These are phyloP conservation scores for Geotrichum candidum DNA, from an alignment of 1,139 yeast species.

Conservation along the genomic window DNA sequence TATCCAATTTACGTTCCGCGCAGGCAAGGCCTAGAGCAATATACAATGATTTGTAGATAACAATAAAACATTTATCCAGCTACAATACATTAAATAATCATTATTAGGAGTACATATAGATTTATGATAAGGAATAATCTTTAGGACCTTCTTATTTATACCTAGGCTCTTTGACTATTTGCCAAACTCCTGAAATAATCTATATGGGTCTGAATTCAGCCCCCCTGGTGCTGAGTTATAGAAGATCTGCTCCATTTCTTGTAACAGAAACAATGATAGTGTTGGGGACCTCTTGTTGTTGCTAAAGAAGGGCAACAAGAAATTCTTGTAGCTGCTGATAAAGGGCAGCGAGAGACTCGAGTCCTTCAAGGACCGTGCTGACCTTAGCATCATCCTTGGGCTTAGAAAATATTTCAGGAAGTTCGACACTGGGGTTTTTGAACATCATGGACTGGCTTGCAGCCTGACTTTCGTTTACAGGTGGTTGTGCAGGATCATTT, in stretches of 20 bases:
- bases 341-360: conserved; percentile 45
- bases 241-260: conserved; percentile 66
- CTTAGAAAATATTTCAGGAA: conserved; percentile 47
- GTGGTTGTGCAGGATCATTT: not conserved
- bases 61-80: not conserved
- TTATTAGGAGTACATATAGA: not conserved
- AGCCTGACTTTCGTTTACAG: not conserved
- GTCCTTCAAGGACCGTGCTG: conserved; percentile 62
- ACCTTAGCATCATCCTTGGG: conserved; percentile 54
- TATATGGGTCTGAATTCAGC: conserved; percentile 44
- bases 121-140: not conserved
- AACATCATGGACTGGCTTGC: not conserved
- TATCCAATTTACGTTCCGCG: conserved; percentile 74
- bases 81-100: not conserved
- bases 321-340: conserved; percentile 34
- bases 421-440: conserved; percentile 24
- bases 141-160: conserved; percentile 30
- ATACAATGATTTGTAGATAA: not conserved
- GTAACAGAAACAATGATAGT: conserved; percentile 67
- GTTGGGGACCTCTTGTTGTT: conserved; percentile 62
- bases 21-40: conserved; percentile 33
- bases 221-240: conserved; percentile 42
- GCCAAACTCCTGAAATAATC: conserved; percentile 39
- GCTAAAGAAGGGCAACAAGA: conserved; percentile 47
- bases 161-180: conserved; percentile 53